Conservation (phyloP, 163 green algal species). For the Scenedesmus sp. region DNA sequence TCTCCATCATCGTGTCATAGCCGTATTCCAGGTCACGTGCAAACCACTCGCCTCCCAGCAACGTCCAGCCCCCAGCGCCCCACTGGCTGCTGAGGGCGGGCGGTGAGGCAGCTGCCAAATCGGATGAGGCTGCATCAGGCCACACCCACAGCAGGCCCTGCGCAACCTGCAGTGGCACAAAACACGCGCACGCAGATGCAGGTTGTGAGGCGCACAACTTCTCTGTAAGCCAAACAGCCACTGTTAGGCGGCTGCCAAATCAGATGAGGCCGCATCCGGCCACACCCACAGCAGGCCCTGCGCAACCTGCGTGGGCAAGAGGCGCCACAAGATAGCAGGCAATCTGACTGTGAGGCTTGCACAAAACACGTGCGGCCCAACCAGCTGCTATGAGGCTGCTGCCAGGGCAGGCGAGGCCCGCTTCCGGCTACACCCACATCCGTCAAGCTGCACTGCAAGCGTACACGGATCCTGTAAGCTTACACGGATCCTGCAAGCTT, state of each 20-base stretch:
- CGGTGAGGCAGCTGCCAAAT: not conserved
- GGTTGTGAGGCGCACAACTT: too few species aligned
- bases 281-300: constrained; percentile 55
- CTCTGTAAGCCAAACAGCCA: too few species aligned
- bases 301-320: constrained; percentile 4
- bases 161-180: constrained; percentile 17
- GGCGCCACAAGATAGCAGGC: too few species aligned
- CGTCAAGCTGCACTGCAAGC: too few species aligned
- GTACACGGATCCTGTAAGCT: too few species aligned
- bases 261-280: not conserved
- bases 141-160: constrained; percentile 56
- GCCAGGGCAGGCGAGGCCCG: too few species aligned
- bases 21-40: constrained; percentile 45
- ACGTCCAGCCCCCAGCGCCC: constrained; percentile 19
- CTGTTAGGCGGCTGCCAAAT: not conserved
- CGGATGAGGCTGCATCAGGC: constrained; percentile 4
- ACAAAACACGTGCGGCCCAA: too few species aligned
- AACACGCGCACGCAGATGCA: not conserved
- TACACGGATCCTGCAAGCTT: too few species aligned
- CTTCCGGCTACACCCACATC: too few species aligned
- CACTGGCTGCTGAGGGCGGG: constrained; percentile 26
- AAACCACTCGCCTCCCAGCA: constrained; percentile 50
- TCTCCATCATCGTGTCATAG: constrained; percentile 49
- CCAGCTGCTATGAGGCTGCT: too few species aligned
- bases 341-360: too few species aligned